Evolutionary conservation across 2,329 filamentous ascomycete genomes (phyloP).

Genomic region (Colletotrichum neosansevieriae): DNA sequence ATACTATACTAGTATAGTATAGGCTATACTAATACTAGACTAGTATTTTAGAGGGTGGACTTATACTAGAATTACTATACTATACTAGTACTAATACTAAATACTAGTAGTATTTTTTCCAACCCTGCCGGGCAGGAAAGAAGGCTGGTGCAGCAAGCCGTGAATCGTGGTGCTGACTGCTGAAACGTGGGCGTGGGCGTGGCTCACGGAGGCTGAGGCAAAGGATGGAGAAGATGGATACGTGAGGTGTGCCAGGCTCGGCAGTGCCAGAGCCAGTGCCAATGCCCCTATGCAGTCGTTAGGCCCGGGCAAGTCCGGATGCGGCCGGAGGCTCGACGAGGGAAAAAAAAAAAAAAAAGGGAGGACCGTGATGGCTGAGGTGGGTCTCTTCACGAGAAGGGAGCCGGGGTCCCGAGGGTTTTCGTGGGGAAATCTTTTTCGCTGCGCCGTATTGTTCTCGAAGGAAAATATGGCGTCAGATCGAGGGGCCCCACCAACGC

Average conservation of each 20-base stretch:
- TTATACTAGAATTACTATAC: too few species aligned
- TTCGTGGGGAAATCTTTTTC: slow-evolving; percentile 36
- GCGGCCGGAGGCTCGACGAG: slow-evolving; percentile 12
- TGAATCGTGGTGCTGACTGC: not conserved
- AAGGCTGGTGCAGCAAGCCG: not conserved
- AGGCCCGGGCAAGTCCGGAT: slow-evolving; percentile 32
- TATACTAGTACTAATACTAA: too few species aligned
- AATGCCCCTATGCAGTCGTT: not conserved
- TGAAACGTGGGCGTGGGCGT: not conserved
- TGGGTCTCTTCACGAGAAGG: too few species aligned
- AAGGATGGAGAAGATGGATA: not conserved
- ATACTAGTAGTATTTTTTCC: too few species aligned
- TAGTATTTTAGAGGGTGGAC: too few species aligned
- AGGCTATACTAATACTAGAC: too few species aligned
- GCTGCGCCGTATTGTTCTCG: slow-evolving; percentile 35
- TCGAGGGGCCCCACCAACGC: slow-evolving; percentile 17
- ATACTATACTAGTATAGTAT: too few species aligned
- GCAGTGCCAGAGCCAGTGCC: not conserved
- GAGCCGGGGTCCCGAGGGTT: slow-evolving; percentile 4
- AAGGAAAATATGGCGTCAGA: slow-evolving; percentile 39
- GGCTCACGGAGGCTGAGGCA: slow-evolving; percentile 9
- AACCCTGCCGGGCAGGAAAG: too few species aligned
- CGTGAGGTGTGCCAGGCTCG: not conserved
- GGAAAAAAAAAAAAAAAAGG: slow-evolving; percentile 11
- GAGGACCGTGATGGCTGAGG: slow-evolving; percentile 33